These are phyloP conservation scores for Chaetomium globosum DNA, from an alignment of 2,329 filamentous ascomycete species.

Conservation along the genomic window DNA sequence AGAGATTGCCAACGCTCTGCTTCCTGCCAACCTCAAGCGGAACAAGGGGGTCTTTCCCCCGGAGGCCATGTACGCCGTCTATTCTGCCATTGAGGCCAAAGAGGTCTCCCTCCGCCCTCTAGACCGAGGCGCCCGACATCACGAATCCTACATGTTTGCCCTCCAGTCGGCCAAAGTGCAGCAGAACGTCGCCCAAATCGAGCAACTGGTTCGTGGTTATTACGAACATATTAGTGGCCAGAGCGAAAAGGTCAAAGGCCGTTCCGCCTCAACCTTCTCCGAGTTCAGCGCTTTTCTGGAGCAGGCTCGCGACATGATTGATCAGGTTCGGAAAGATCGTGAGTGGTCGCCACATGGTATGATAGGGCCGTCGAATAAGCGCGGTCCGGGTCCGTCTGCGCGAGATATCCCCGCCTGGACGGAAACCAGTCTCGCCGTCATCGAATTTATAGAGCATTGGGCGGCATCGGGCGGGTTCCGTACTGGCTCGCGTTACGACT, in stretches of 20 bases:
- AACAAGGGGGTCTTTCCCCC: constrained; percentile 47
- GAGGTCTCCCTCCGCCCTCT: constrained; percentile 63
- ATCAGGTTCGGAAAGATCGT: constrained; percentile 54
- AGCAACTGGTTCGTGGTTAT: constrained; percentile 57
- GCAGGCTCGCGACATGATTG: constrained; percentile 55
- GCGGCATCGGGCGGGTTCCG: constrained; percentile 59
- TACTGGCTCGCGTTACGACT: constrained; percentile 55
- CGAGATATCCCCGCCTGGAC: constrained; percentile 47
- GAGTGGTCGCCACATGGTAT: constrained; percentile 56
- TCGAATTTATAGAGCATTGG: constrained; percentile 73
- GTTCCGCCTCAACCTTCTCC: constrained; percentile 37
- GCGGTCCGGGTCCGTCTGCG: constrained; percentile 21
- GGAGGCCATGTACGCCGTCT: constrained; percentile 67
- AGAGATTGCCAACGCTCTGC: constrained; percentile 50
- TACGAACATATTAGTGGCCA: constrained; percentile 45
- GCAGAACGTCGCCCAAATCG: constrained; percentile 53
- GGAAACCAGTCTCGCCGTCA: constrained; percentile 55
- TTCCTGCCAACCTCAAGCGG: constrained; percentile 42
- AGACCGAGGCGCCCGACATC: constrained; percentile 50
- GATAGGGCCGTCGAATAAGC: constrained; percentile 44
- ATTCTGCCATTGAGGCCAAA: constrained; percentile 63
- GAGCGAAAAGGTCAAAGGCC: constrained; percentile 20
- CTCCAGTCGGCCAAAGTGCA: constrained; percentile 61
- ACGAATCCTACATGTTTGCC: constrained; percentile 62
- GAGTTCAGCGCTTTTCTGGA: constrained; percentile 51